These are phyloP conservation scores for Xylariaceae sp. DNA, from an alignment of 2,329 filamentous ascomycete species.

Conservation along the genomic window DNA sequence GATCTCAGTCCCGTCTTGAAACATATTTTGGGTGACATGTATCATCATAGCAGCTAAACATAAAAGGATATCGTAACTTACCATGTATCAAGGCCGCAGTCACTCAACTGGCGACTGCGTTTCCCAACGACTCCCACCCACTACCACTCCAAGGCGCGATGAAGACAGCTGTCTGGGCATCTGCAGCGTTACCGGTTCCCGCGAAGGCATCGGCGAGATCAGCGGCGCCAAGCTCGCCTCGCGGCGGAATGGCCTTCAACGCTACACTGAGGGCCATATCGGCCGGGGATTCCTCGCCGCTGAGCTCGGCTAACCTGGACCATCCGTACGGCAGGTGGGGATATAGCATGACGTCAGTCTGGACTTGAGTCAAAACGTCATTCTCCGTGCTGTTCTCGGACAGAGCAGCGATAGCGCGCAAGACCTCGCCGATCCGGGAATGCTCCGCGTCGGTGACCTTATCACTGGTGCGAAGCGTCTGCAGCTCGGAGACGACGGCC, in stretches of 20 bases:
- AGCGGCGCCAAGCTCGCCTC: slow-evolving; percentile 66
- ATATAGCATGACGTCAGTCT: slow-evolving; percentile 77
- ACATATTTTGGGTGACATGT: slow-evolving; percentile 37
- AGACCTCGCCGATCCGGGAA: slow-evolving; percentile 70
- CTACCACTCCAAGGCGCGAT: slow-evolving; percentile 76
- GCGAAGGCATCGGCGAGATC: slow-evolving; percentile 75
- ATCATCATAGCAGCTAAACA: slow-evolving; percentile 33
- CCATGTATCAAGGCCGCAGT: slow-evolving; percentile 8
- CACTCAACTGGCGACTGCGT: slow-evolving; percentile 38
- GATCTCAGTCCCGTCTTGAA: slow-evolving; percentile 41
- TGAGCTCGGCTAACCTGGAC: slow-evolving; percentile 69
- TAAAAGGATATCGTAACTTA: slow-evolving; percentile 15
- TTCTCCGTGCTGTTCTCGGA: slow-evolving; percentile 51
- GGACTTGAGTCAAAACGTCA: slow-evolving; percentile 64
- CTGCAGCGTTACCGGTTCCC: slow-evolving; percentile 68
- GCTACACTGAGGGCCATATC: slow-evolving; percentile 86
- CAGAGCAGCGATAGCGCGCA: slow-evolving; percentile 72
- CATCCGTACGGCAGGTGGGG: slow-evolving; percentile 81
- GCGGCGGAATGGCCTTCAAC: slow-evolving; percentile 70
- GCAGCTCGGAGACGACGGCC: slow-evolving; percentile 78
- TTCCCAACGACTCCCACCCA: slow-evolving; percentile 65
- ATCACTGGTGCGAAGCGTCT: slow-evolving; percentile 69
- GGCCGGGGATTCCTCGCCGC: slow-evolving; percentile 58
- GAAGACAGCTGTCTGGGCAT: slow-evolving; percentile 77
- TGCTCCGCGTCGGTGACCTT: slow-evolving; percentile 66